Conservation (phyloP, 352 stramenopile species). For the Pythium periplocum region DNA sequence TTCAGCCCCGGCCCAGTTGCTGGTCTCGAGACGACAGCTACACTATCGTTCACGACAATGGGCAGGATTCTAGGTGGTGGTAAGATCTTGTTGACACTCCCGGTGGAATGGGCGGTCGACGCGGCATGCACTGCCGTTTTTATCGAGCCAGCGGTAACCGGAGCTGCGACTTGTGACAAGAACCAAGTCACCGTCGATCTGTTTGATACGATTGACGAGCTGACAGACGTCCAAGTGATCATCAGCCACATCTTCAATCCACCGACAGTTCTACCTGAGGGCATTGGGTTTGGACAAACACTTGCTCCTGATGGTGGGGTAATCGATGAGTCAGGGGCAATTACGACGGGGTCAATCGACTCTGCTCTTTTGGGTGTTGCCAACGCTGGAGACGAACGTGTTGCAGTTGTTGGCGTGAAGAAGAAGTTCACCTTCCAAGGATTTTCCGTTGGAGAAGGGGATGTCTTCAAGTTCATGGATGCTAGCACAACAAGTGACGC, state of each 20-base stretch:
- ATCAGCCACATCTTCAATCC: conserved; percentile 46
- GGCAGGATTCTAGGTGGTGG: conserved; percentile 31
- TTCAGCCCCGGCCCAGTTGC: conserved; percentile 48
- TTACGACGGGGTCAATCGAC: conserved; percentile 30
- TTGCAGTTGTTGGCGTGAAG: conserved; percentile 37
- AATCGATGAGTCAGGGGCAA: conserved; percentile 31
- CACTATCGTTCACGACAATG: conserved; percentile 31
- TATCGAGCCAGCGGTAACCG: conserved; percentile 24
- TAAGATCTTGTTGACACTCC: conserved; percentile 32
- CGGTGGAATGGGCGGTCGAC: conserved; percentile 35
- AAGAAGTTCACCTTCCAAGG: conserved; percentile 53
- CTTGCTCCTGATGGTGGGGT: conserved; percentile 36
- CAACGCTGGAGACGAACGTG: conserved; percentile 35
- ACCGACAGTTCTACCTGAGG: conserved; percentile 22
- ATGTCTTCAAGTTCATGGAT: conserved; percentile 67
- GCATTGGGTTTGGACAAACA: conserved; percentile 18
- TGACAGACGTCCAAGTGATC: conserved; percentile 27
- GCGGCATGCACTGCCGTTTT: conserved; percentile 28
- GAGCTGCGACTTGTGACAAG: conserved; percentile 19
- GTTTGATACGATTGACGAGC: conserved; percentile 31
- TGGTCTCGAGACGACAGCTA: conserved; percentile 33
- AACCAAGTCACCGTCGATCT: conserved; percentile 34
- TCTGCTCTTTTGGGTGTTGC: conserved; percentile 33
- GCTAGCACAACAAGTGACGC: conserved; percentile 39
- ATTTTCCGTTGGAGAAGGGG: conserved; percentile 23